These are phyloP conservation scores for Trichopus zeylanicus DNA, from an alignment of 116 monocot genomes.

Conservation along the genomic window DNA sequence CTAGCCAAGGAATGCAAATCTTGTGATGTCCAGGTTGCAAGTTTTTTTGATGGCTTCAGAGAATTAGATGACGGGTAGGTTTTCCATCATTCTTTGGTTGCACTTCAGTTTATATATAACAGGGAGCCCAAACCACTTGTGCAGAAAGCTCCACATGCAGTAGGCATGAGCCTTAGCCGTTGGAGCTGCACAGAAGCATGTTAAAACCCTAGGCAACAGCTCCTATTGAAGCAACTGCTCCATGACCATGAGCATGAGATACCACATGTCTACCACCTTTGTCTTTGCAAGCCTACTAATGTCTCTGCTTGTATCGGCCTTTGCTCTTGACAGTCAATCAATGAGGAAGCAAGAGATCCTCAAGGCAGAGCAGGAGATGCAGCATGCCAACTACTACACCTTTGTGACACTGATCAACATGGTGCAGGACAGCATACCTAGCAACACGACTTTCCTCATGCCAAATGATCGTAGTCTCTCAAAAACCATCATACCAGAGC, in stretches of 20 bases:
- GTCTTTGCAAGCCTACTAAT: neutral
- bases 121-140: too few species aligned
- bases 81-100: too few species aligned
- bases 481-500: constrained; percentile 16
- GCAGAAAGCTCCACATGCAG: neutral
- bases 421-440: constrained; percentile 35
- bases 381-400: constrained; percentile 56
- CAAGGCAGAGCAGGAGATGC: constrained; percentile 42
- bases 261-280: neutral
- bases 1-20: too few species aligned
- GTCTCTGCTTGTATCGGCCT: neutral
- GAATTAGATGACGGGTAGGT: too few species aligned
- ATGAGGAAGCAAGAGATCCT: constrained; percentile 4
- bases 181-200: constrained; percentile 3
- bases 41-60: too few species aligned
- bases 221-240: neutral
- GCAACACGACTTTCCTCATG: constrained; percentile 60
- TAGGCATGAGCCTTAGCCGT: constrained; percentile 3
- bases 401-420: constrained; percentile 59
- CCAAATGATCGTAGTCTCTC: constrained; percentile 50
- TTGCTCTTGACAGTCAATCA: neutral
- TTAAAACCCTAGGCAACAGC: neutral
- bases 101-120: too few species aligned
- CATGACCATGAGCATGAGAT: neutral
- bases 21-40: too few species aligned